Percentiles rank a stretch among this genome's conserved stretches.
Evolutionary conservation across 106 monocot species (phyloP).

Genomic region (Allium fistulosum): DNA sequence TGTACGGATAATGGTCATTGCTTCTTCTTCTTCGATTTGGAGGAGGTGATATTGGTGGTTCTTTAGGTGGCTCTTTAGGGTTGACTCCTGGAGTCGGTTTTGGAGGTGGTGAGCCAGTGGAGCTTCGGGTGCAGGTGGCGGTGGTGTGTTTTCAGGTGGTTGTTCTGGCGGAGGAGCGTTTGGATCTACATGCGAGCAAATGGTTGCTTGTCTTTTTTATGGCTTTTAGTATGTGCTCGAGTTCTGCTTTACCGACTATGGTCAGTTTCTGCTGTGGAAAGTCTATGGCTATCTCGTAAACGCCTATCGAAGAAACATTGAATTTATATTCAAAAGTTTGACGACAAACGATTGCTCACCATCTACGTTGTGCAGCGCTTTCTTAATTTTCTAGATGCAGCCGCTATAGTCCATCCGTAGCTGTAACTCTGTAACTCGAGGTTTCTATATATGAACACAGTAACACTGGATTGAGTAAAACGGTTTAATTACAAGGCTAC

Average conservation of each 20-base stretch:
- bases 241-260: slow-evolving; percentile 54
- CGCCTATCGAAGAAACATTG: slow-evolving; percentile 20
- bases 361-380: slow-evolving; percentile 38
- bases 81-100: neutral
- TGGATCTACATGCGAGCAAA: slow-evolving; percentile 47
- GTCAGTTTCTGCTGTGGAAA: slow-evolving; percentile 44
- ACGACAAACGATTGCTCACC: slow-evolving; percentile 18
- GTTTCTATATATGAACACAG: slow-evolving; percentile 11
- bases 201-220: slow-evolving; percentile 69
- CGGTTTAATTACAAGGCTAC: too few relatives aligned
- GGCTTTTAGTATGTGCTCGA: slow-evolving; percentile 43
- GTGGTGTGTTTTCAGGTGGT: slow-evolving; percentile 14
- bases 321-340: too few relatives aligned
- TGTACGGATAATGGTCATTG: slow-evolving; percentile 31
- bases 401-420: slow-evolving; percentile 81
- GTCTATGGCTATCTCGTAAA: slow-evolving; percentile 44
- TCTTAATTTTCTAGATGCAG: slow-evolving; percentile 66
- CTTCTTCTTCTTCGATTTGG: neutral
- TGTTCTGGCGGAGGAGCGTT: slow-evolving; percentile 8
- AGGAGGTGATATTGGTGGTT: neutral
- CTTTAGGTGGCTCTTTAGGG: slow-evolving; percentile 9
- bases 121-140: slow-evolving; percentile 6
- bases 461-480: too few relatives aligned
- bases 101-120: slow-evolving; percentile 3
- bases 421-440: slow-evolving; percentile 43